phyloP scores from a whole-genome alignment of 768 basidiomycete genomes.

The Lentinula boryana region DNA sequence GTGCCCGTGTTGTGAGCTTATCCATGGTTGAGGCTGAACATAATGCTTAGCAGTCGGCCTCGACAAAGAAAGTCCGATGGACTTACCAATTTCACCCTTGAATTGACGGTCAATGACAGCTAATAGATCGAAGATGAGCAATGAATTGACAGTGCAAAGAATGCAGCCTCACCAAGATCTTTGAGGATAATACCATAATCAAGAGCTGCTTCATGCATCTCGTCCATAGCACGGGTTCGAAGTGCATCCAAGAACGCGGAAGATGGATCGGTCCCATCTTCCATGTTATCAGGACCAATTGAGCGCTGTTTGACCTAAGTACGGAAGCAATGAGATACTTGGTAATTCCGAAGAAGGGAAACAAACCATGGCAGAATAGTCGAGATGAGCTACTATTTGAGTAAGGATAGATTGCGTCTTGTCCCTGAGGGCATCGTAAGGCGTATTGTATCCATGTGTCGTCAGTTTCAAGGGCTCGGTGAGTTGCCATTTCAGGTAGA shows the following conservation, averaged over 20 bases:
- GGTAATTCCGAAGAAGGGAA: background rate
- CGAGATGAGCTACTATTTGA: conserved; percentile 77
- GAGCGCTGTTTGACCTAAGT: conserved; percentile 72
- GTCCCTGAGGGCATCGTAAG: conserved; percentile 66
- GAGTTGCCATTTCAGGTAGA: conserved; percentile 75
- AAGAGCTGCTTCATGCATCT: conserved; percentile 72
- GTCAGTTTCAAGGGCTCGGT: conserved; percentile 57
- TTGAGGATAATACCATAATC: conserved; percentile 83
- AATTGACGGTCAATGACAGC: conserved; percentile 86
- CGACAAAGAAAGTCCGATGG: background rate
- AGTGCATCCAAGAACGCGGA: conserved; percentile 80
- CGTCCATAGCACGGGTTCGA: conserved; percentile 80
- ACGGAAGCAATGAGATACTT: background rate
- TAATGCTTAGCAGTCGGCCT: background rate
- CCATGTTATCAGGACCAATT: conserved; percentile 67
- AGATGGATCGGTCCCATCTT: conserved; percentile 63
- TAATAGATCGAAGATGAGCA: conserved; percentile 14
- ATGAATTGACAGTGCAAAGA: background rate
- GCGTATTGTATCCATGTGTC: conserved; percentile 79
- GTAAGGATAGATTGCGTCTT: conserved; percentile 86
- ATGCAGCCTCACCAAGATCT: conserved; percentile 54
- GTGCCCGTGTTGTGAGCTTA: conserved; percentile 74
- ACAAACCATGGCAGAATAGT: conserved; percentile 38
- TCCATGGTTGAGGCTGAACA: conserved; percentile 69
- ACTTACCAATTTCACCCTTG: conserved; percentile 65